Conservation (phyloP, 208 protist species). For the Acanthamoeba sp. region DNA sequence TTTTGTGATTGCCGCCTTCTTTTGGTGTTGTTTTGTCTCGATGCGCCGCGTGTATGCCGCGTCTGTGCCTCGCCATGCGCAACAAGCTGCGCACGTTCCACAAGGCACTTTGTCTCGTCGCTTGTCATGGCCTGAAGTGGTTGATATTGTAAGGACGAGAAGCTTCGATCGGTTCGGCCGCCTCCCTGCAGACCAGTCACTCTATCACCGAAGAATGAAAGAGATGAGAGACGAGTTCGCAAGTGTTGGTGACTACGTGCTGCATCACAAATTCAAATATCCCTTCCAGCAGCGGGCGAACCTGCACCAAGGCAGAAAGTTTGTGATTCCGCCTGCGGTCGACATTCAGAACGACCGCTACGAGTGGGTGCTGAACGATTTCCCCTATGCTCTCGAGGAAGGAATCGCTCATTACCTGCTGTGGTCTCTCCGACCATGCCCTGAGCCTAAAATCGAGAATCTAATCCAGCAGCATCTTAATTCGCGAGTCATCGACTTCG, state of each 20-base stretch:
- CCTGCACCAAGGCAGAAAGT: not conserved
- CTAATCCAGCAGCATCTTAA: not conserved
- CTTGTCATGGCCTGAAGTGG: not conserved
- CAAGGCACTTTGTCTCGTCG: not conserved
- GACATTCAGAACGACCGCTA: not conserved
- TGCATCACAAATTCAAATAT: conserved; percentile 10
- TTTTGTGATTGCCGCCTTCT: too few species aligned
- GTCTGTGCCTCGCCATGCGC: too few species aligned
- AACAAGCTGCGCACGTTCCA: not conserved
- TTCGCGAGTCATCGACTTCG: not conserved
- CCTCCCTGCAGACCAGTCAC: not conserved
- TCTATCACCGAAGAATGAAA: not conserved
- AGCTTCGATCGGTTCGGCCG: not conserved
- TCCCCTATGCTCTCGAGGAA: not conserved
- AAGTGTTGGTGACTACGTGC: not conserved
- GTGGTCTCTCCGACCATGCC: not conserved
- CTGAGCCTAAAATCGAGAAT: not conserved
- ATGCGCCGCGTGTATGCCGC: too few species aligned
- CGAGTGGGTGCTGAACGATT: not conserved
- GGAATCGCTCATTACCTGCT: not conserved
- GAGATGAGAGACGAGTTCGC: not conserved
- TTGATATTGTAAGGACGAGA: not conserved
- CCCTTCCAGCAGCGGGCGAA: not conserved
- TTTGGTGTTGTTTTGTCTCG: too few species aligned
- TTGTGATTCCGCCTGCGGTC: not conserved